These are phyloP conservation scores for Senna tora DNA, from an alignment of 306 rosid genomes.

Conservation along the genomic window DNA sequence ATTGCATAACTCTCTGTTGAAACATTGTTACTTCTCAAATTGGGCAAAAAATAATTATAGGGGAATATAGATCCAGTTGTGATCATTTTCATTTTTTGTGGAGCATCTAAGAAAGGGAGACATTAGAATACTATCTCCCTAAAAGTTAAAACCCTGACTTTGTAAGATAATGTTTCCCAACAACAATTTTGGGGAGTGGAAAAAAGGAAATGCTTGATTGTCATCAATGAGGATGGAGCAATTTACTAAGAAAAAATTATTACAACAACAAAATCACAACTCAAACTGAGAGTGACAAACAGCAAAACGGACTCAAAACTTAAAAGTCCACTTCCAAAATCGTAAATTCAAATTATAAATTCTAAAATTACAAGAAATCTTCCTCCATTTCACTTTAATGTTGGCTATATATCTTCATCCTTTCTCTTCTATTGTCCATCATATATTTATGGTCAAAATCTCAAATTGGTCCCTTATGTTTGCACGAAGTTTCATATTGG, in stretches of 20 bases:
- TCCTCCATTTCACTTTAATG: conserved; percentile 39
- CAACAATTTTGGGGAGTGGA: background rate
- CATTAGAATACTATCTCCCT: background rate
- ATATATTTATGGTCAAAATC: no score
- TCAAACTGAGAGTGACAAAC: background rate
- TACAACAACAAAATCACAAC: conserved; percentile 50
- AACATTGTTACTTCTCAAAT: background rate
- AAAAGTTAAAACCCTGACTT: background rate
- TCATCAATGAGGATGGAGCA: conserved; percentile 44
- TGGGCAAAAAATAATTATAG: background rate
- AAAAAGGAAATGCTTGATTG: conserved; percentile 5
- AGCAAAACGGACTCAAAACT: background rate
- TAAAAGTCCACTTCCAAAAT: conserved; percentile 43
- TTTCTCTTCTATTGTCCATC: conserved; percentile 8
- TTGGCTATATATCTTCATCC: conserved; percentile 23
- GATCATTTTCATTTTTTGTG: background rate
- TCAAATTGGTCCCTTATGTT: no score
- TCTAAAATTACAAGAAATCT: conserved; percentile 50
- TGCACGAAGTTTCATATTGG: no score
- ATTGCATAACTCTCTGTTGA: background rate
- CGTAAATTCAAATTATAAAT: conserved; percentile 49
- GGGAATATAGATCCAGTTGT: background rate
- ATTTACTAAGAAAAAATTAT: conserved; percentile 42
- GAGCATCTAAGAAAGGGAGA: background rate
- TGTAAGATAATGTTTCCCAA: conserved; percentile 8